Evolutionary conservation across 2,329 filamentous ascomycete genomes (phyloP).

Genomic region (Falciphora oryzae): DNA sequence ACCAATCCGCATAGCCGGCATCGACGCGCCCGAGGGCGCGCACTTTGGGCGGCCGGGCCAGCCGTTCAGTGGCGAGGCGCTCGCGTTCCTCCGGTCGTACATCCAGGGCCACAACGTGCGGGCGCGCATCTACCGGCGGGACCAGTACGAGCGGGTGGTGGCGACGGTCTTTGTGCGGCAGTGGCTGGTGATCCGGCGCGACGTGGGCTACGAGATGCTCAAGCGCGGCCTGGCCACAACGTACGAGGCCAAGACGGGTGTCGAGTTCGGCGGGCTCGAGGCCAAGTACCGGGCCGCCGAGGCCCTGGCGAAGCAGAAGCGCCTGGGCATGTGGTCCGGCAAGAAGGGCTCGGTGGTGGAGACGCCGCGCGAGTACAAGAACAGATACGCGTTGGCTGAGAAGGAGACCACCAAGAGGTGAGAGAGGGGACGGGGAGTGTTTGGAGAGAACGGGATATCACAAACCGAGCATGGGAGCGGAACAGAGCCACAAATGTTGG

Average conservation of each 20-base stretch:
- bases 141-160: slow-evolving; percentile 90
- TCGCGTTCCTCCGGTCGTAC: slow-evolving; percentile 71
- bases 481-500: not conserved
- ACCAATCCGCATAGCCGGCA: slow-evolving; percentile 79
- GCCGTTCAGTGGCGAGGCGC: slow-evolving; percentile 74
- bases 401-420: slow-evolving; percentile 14
- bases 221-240: slow-evolving; percentile 78
- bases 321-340: slow-evolving; percentile 70
- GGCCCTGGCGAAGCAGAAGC: slow-evolving; percentile 57
- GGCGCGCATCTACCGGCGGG: slow-evolving; percentile 73
- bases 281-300: slow-evolving; percentile 61
- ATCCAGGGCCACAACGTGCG: slow-evolving; percentile 69
- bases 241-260: slow-evolving; percentile 87
- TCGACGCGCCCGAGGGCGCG: slow-evolving; percentile 88
- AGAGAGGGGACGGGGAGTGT: not conserved
- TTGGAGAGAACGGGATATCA: not conserved
- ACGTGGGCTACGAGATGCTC: slow-evolving; percentile 89
- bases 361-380: slow-evolving; percentile 86
- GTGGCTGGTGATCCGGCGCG: slow-evolving; percentile 55
- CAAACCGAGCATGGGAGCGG: not conserved
- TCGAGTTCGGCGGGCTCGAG: slow-evolving; percentile 75
- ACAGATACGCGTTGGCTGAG: slow-evolving; percentile 33
- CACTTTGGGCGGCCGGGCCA: slow-evolving; percentile 90
- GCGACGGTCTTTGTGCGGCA: slow-evolving; percentile 73
- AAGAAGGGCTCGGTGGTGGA: slow-evolving; percentile 52